phyloP scores from a whole-genome alignment of 805 yeast genomes.

The Schwanniomyces vanrijiae region DNA sequence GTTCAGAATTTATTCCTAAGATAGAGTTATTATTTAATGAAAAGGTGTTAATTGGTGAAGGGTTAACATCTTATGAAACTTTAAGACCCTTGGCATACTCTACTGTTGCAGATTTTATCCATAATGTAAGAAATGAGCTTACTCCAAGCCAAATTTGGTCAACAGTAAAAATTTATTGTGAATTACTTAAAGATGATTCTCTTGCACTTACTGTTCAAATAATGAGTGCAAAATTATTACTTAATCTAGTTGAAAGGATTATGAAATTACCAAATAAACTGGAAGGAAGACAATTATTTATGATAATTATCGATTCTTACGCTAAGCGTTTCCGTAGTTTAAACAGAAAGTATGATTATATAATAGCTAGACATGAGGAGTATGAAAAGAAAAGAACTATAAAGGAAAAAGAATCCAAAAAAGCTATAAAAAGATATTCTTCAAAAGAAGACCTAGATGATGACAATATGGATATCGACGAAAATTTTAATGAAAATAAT shows the following conservation, averaged over 20 bases:
- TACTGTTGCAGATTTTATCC: constrained; percentile 93
- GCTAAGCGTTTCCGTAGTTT: constrained; percentile 77
- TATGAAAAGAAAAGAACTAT: constrained; percentile 45
- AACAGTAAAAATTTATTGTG: constrained; percentile 80
- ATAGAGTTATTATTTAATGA: constrained; percentile 85
- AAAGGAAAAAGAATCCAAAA: constrained; percentile 42
- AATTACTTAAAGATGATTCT: constrained; percentile 74
- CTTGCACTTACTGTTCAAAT: constrained; percentile 89
- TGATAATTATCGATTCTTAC: constrained; percentile 85
- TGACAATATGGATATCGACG: constrained; percentile 1
- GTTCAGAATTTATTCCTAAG: constrained; percentile 79
- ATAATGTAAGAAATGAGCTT: constrained; percentile 82
- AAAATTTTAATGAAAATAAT: constrained; percentile 14
- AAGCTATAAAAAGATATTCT: constrained; percentile 39
- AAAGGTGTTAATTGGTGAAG: constrained; percentile 84
- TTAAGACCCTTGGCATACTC: constrained; percentile 91
- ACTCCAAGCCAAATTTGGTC: constrained; percentile 83
- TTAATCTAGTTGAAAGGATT: constrained; percentile 87
- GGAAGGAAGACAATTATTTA: constrained; percentile 80
- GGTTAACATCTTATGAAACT: constrained; percentile 87
- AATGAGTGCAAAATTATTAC: constrained; percentile 88
- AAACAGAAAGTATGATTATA: constrained; percentile 67
- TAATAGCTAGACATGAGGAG: constrained; percentile 59
- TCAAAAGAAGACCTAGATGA: constrained; percentile 15
- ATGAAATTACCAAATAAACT: constrained; percentile 76